phyloP scores from a whole-genome alignment of 2,329 filamentous ascomycete species.

The Alternaria sp. region DNA sequence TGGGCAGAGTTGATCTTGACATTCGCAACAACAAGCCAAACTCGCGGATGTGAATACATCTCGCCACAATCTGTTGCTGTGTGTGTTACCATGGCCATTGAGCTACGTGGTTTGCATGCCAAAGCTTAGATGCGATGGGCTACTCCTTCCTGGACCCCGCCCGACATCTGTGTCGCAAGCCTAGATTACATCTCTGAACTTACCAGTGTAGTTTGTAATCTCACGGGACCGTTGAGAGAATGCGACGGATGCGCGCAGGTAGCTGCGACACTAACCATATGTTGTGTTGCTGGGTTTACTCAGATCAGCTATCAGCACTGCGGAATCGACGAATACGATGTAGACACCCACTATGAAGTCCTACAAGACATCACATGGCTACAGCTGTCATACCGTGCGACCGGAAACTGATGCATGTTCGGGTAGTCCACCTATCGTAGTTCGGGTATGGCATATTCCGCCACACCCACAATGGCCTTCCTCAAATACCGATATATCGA shows the following conservation, averaged over 20 bases:
- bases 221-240: not conserved
- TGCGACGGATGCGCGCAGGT: not conserved
- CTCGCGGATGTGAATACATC: not conserved
- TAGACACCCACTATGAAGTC: not conserved
- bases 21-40: not conserved
- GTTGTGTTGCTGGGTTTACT: not conserved
- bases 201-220: not conserved
- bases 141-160: not conserved
- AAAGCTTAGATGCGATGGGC: not conserved
- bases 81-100: not conserved
- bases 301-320: not conserved
- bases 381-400: slow-evolving; percentile 5
- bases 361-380: not conserved
- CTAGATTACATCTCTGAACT: not conserved
- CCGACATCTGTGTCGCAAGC: not conserved
- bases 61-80: not conserved
- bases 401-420: not conserved
- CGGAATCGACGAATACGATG: not conserved
- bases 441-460: not conserved
- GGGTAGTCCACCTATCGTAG: not conserved
- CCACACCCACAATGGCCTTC: not conserved
- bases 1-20: not conserved
- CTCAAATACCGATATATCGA: slow-evolving; percentile 1
- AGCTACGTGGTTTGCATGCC: not conserved
- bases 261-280: not conserved